These are phyloP conservation scores for Aspergillus spinulosporus DNA, from an alignment of 2,329 filamentous ascomycete species.

Conservation along the genomic window DNA sequence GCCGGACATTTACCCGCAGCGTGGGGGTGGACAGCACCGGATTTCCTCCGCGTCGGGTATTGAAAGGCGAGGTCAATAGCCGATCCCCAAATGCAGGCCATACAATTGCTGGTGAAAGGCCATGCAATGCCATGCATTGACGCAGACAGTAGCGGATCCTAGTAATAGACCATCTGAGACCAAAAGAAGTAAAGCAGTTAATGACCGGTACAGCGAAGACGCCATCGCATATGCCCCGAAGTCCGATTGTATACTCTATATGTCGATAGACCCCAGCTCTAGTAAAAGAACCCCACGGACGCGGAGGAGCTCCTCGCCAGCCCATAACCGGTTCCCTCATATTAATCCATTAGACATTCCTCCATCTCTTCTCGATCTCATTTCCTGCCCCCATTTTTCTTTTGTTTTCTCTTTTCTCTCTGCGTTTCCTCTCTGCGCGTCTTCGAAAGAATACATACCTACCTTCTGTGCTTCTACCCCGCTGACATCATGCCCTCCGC, in stretches of 20 bases:
- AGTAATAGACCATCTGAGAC: too few species aligned
- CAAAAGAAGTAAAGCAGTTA: background rate
- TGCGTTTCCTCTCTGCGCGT: too few species aligned
- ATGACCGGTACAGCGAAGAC: background rate
- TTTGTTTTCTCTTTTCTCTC: background rate
- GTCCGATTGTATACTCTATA: background rate
- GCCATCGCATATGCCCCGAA: background rate
- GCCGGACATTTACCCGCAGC: constrained; percentile 8
- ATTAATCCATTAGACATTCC: constrained; percentile 13
- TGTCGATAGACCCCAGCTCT: background rate
- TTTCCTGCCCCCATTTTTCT: background rate
- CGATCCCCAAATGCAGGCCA: background rate
- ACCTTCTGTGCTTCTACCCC: constrained; percentile 6
- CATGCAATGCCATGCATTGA: background rate
- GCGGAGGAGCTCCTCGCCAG: constrained; percentile 4
- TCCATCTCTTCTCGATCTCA: background rate
- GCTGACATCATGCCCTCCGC: constrained; percentile 38
- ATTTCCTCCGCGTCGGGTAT: constrained; percentile 20
- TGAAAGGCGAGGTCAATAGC: constrained; percentile 16
- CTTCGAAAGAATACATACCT: background rate
- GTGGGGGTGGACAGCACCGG: constrained; percentile 14
- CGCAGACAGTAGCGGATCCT: background rate
- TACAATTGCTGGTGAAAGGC: background rate
- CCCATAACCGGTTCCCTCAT: background rate
- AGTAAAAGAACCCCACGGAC: constrained; percentile 5